These are phyloP conservation scores for Tuber aestivum DNA, from an alignment of 495 filamentous ascomycete genomes.

Conservation along the genomic window DNA sequence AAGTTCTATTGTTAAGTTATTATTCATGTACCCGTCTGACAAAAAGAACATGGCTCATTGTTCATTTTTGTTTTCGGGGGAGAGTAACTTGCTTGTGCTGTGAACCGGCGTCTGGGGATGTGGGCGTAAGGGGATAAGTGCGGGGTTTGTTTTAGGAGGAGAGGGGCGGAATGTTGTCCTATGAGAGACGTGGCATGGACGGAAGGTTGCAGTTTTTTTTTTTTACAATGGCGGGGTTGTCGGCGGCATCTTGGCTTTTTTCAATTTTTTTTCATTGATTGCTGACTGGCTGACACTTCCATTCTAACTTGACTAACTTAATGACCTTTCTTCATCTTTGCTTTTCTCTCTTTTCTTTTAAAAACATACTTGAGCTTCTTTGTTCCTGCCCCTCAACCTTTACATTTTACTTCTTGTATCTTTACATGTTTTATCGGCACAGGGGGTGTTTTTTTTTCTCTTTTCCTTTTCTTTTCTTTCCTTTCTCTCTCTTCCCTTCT, in stretches of 20 bases:
- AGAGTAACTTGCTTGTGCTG: constrained; percentile 5
- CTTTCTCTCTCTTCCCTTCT: neutral
- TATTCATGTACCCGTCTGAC: neutral
- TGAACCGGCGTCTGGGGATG: neutral
- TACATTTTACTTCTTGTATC: constrained; percentile 3
- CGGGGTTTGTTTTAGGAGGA: neutral
- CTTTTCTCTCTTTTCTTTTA: neutral
- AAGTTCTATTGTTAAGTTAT: constrained; percentile 5
- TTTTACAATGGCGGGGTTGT: constrained; percentile 4
- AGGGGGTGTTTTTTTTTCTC: neutral
- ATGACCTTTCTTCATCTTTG: neutral
- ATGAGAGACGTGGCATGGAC: constrained; percentile 2
- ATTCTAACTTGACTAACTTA: neutral
- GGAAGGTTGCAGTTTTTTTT: neutral
- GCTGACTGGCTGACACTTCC: constrained; percentile 1
- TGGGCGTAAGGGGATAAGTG: neutral
- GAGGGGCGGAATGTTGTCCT: neutral
- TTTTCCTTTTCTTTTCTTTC: neutral
- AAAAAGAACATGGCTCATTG: neutral
- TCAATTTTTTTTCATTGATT: constrained; percentile 1
- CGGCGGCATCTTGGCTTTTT: constrained; percentile 5
- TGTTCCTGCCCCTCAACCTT: neutral
- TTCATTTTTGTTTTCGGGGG: constrained; percentile 1
- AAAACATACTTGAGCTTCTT: neutral
- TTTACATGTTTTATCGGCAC: neutral